Evolutionary conservation across 2,329 filamentous ascomycete genomes (phyloP).

Genomic region (Colletotrichum chrysophilum): DNA sequence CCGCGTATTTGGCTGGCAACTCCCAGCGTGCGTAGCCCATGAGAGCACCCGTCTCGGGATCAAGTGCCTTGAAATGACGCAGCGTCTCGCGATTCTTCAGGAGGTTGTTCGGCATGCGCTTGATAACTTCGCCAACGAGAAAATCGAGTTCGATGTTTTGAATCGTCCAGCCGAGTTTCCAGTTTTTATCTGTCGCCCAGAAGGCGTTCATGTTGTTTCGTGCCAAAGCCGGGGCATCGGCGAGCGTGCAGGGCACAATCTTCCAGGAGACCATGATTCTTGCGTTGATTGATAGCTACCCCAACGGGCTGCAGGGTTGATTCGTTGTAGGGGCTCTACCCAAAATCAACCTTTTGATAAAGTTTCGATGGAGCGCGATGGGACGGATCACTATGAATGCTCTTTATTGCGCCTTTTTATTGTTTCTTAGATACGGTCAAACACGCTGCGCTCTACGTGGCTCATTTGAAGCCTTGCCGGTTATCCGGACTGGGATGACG

Average conservation of each 20-base stretch:
- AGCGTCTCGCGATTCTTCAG: slow-evolving; percentile 18
- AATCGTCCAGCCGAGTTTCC: slow-evolving; percentile 23
- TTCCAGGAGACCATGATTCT: not conserved
- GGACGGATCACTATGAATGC: not conserved
- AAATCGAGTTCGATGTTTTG: slow-evolving; percentile 7
- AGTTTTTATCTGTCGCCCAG: slow-evolving; percentile 25
- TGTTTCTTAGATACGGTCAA: not conserved
- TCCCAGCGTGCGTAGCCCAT: slow-evolving; percentile 28
- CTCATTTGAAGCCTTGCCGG: not conserved
- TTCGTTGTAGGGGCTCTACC: not conserved
- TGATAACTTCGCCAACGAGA: slow-evolving; percentile 6
- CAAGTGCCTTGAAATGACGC: slow-evolving; percentile 27
- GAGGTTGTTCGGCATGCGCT: slow-evolving; percentile 24
- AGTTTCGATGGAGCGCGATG: not conserved
- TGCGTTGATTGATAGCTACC: not conserved
- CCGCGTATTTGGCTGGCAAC: slow-evolving; percentile 15
- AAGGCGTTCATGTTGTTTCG: slow-evolving; percentile 30
- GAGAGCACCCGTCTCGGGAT: slow-evolving; percentile 24
- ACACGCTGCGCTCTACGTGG: not conserved
- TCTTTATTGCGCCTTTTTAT: not conserved
- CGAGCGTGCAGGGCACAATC: slow-evolving; percentile 23
- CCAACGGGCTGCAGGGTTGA: not conserved
- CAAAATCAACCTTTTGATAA: not conserved
- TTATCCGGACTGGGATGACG: not conserved
- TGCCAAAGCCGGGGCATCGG: slow-evolving; percentile 24